Evolutionary conservation across 2,329 filamentous ascomycete species (phyloP).

Genomic region (Dichotomopilus funicola): DNA sequence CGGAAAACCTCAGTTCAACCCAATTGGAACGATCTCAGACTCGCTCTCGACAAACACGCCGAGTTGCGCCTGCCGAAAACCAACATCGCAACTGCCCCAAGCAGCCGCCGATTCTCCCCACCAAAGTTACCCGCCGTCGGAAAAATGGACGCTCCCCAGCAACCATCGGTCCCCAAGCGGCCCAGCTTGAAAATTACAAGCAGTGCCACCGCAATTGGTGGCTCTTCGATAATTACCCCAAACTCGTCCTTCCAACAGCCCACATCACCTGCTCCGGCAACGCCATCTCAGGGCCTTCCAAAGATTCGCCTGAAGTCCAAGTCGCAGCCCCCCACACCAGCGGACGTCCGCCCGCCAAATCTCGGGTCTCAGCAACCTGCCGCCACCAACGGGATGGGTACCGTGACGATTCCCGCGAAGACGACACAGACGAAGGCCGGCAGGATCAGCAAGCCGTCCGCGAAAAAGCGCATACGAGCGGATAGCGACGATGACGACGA

Average conservation of each 20-base stretch:
- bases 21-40: no score
- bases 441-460: slow-evolving; percentile 52
- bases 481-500: slow-evolving; percentile 45
- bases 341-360: slow-evolving; percentile 17
- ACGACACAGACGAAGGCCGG: slow-evolving; percentile 52
- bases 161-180: slow-evolving; percentile 13
- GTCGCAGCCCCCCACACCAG: slow-evolving; percentile 23
- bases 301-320: slow-evolving; percentile 24
- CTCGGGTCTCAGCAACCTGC: background rate
- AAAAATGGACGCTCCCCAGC: slow-evolving; percentile 17
- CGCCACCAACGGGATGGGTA: slow-evolving; percentile 14
- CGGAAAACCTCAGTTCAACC: no score
- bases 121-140: background rate
- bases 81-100: no score
- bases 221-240: slow-evolving; percentile 15
- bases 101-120: no score
- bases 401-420: slow-evolving; percentile 11
- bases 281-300: slow-evolving; percentile 16
- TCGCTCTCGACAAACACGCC: no score
- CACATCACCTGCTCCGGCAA: slow-evolving; percentile 19
- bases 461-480: slow-evolving; percentile 56
- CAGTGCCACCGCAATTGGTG: slow-evolving; percentile 2
- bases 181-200: slow-evolving; percentile 18
- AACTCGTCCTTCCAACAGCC: slow-evolving; percentile 10
- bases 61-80: no score